Evolutionary conservation across 148 eudicot species (phyloP), one percentile per base, ranked within the genome.

Genomic region (Rhododendron simsii): DNA sequence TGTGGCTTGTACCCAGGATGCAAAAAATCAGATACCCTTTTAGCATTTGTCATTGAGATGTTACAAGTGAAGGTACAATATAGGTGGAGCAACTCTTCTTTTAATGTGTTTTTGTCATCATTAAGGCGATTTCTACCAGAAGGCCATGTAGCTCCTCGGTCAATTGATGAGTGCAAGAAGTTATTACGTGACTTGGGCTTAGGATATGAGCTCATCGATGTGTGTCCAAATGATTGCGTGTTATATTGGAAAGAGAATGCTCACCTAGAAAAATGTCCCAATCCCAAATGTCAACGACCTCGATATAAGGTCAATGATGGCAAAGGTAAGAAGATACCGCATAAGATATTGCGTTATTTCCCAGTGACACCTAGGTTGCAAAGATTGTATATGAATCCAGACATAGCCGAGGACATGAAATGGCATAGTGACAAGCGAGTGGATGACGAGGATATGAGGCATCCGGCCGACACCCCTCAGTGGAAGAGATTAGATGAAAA

Each of bases 381-480:
- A 39, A 35, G 82, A 28, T 20, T 85, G 71, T 85, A 76, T 45
- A 53, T 44, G 47, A 78, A 73, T 14, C 26, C 53, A 20, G 11
- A 35, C 30, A 85, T 39, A 30, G 51, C 83, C 28, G 53, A 84
- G 35, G 59, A 57, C 59, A 87, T 61, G 85, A 48, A 50, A 35
- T 78, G 81, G 81, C 63, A 80, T 26, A 80, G 12, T 20, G 81
- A 78, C 10, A 78, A 78, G 41, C 81, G 13, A 15, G 51, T 39
- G 12, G 50, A 78, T 28, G 53, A 78, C 4, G 81, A 44, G 28
- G 1, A 78, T 39, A 39, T 78, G 53, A 78, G 81, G 41, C 81
- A 78, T 78, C 81, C 48, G 7, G 55, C 53, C 14, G 13, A 39
- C 41, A 4, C 81, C 18, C 20, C 37, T 6, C 50, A 78, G 28